These are phyloP conservation scores for Plasmodium gaboni DNA, from an alignment of 169 alveolate genomes.

Conservation along the genomic window DNA sequence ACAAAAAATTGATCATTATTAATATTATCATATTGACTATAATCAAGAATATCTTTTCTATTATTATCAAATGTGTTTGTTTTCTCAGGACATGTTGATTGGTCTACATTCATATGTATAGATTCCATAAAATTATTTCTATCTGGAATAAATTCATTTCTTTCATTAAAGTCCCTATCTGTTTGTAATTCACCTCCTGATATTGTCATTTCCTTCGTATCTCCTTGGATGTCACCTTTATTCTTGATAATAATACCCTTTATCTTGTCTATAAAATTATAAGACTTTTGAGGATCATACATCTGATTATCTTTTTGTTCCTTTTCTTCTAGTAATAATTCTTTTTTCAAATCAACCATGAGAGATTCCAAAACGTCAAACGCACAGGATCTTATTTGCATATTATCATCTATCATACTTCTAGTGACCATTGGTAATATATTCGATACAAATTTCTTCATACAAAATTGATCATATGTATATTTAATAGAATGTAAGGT, in stretches of 20 bases:
- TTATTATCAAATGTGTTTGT: too few species aligned
- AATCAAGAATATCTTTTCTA: too few species aligned
- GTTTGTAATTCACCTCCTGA: too few species aligned
- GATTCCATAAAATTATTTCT: too few species aligned
- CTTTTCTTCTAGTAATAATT: background rate
- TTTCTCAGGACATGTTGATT: too few species aligned
- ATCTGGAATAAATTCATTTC: too few species aligned
- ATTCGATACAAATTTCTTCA: constrained; percentile 70
- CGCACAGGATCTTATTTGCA: constrained; percentile 64
- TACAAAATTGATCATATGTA: constrained; percentile 78
- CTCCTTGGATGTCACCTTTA: background rate
- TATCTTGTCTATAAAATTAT: constrained; percentile 25
- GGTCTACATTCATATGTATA: too few species aligned
- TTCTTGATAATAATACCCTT: background rate
- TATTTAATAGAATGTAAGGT: constrained; percentile 79
- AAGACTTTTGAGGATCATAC: background rate
- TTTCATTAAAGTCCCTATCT: too few species aligned
- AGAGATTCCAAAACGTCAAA: constrained; percentile 79
- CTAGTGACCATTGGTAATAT: constrained; percentile 80
- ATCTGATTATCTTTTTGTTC: background rate
- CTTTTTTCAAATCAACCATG: constrained; percentile 21
- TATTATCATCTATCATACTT: constrained; percentile 78
- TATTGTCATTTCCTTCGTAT: too few species aligned
- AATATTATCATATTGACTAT: too few species aligned
- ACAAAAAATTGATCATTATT: too few species aligned